Evolutionary conservation across 2,329 filamentous ascomycete genomes (phyloP).

Genomic region (Hypoxylon sp.): DNA sequence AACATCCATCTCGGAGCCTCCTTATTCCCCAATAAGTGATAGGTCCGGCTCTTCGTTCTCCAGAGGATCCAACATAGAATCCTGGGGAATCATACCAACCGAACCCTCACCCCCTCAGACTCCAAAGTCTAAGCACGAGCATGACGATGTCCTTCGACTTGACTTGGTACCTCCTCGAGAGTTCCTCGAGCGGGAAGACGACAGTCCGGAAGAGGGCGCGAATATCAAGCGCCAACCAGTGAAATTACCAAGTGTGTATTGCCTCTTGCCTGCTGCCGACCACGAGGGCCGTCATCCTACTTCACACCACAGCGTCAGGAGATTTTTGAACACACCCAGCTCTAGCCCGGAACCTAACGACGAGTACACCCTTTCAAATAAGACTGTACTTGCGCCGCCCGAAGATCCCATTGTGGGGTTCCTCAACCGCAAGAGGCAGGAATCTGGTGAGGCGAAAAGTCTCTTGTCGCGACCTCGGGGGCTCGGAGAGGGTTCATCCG

Average conservation of each 20-base stretch:
- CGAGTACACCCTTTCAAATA: conserved; percentile 26
- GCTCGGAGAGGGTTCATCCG: conserved; percentile 11
- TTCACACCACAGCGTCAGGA: neutral
- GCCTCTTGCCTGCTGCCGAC: conserved; percentile 14
- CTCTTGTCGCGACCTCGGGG: conserved; percentile 40
- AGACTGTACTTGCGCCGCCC: conserved; percentile 4
- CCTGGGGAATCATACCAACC: conserved; percentile 37
- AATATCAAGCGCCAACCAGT: conserved; percentile 28
- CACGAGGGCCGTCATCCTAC: neutral
- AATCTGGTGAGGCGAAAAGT: conserved; percentile 29
- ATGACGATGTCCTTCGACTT: conserved; percentile 31
- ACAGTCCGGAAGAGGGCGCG: conserved; percentile 20
- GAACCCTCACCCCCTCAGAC: conserved; percentile 44
- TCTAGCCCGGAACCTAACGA: conserved; percentile 44
- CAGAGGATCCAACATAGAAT: conserved; percentile 32
- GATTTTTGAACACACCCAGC: conserved; percentile 32
- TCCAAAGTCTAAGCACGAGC: conserved; percentile 35
- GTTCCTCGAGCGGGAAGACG: conserved; percentile 31
- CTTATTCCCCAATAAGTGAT: conserved; percentile 41
- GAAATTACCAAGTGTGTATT: conserved; percentile 40
- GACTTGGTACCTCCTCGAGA: conserved; percentile 11
- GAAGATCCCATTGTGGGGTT: conserved; percentile 47
- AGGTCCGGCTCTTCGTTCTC: conserved; percentile 46
- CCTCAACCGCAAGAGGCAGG: conserved; percentile 47
- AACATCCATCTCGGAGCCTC: conserved; percentile 14